A percentile compares a stretch with the other conserved stretches of the same genome.
These are phyloP conservation scores for Backusella luteola DNA, from an alignment of 192 early-diverging fungal genomes.

Conservation along the genomic window DNA sequence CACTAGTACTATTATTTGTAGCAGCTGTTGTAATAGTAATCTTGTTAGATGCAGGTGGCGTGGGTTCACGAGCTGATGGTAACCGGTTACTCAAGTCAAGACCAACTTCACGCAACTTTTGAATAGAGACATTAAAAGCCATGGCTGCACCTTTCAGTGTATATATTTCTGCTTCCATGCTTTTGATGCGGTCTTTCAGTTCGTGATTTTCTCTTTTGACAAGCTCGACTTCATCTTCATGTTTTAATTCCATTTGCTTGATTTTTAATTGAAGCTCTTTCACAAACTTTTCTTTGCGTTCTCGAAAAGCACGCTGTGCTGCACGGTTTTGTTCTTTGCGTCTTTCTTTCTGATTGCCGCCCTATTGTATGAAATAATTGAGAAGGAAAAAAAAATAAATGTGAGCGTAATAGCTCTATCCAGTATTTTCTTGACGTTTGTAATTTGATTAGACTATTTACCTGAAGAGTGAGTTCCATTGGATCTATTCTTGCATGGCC, in stretches of 20 bases:
- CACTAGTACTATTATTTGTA: not conserved
- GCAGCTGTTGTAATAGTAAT: not conserved
- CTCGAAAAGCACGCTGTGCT: conserved; percentile 44
- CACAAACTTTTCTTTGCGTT: conserved; percentile 79
- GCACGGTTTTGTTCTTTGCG: conserved; percentile 31
- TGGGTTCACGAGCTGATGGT: not conserved
- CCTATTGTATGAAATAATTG: not conserved
- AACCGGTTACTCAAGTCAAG: not conserved
- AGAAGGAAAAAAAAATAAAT: not conserved
- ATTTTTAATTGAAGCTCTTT: conserved; percentile 75
- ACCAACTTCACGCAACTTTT: conserved; percentile 29
- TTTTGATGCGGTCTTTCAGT: conserved; percentile 49
- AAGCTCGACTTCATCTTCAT: conserved; percentile 39
- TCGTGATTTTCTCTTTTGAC: conserved; percentile 49
- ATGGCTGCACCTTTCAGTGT: conserved; percentile 51
- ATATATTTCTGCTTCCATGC: conserved; percentile 52
- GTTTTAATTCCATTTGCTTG: conserved; percentile 59
- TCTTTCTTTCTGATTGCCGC: conserved; percentile 14
- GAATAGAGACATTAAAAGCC: conserved; percentile 50
- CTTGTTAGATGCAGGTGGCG: not conserved
- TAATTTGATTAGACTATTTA: not conserved
- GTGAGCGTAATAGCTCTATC: not conserved
- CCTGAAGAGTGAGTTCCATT: not conserved
- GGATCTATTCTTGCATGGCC: not conserved
- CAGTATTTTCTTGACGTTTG: not conserved